A percentile compares a stretch with the other conserved stretches of the same genome.
Conservation (phyloP, 805 yeast species). For the Candida verbasci region DNA sequence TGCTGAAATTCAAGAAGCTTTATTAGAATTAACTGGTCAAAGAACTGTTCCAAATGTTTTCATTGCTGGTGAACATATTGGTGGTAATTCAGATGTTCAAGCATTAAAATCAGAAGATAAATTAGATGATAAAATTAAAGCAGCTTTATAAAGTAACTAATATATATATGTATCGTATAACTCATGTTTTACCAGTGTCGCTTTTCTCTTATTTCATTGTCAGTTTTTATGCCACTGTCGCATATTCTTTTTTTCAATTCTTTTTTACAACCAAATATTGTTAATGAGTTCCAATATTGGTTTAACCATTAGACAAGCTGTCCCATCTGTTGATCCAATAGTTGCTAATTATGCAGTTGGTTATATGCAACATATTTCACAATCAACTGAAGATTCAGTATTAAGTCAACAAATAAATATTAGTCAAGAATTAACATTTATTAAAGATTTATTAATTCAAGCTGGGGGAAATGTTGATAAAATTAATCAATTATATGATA, state of each 20-base stretch:
- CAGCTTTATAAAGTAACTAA: slow-evolving; percentile 25
- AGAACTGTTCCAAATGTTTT: slow-evolving; percentile 90
- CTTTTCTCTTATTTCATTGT: no score
- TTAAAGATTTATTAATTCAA: slow-evolving; percentile 59
- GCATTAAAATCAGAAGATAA: slow-evolving; percentile 58
- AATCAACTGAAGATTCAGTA: slow-evolving; percentile 77
- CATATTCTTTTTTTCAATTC: slow-evolving; percentile 1
- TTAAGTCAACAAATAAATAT: slow-evolving; percentile 68
- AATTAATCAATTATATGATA: slow-evolving; percentile 45
- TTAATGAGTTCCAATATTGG: slow-evolving; percentile 36
- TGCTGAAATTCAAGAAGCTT: slow-evolving; percentile 72
- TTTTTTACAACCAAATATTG: neutral
- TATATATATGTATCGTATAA: no score
- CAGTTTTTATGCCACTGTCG: no score
- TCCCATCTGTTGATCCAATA: slow-evolving; percentile 78
- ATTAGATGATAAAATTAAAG: slow-evolving; percentile 43
- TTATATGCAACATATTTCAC: slow-evolving; percentile 77
- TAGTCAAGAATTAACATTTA: slow-evolving; percentile 61
- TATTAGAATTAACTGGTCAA: slow-evolving; percentile 78
- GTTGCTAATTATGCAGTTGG: slow-evolving; percentile 91
- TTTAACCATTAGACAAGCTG: slow-evolving; percentile 76
- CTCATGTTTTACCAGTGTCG: no score
- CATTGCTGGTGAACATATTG: slow-evolving; percentile 88
- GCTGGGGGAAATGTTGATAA: slow-evolving; percentile 76
- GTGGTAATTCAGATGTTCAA: slow-evolving; percentile 91